Conservation (phyloP, 1,284 basidiomycete genomes). For the Boletus semigastroideus region DNA sequence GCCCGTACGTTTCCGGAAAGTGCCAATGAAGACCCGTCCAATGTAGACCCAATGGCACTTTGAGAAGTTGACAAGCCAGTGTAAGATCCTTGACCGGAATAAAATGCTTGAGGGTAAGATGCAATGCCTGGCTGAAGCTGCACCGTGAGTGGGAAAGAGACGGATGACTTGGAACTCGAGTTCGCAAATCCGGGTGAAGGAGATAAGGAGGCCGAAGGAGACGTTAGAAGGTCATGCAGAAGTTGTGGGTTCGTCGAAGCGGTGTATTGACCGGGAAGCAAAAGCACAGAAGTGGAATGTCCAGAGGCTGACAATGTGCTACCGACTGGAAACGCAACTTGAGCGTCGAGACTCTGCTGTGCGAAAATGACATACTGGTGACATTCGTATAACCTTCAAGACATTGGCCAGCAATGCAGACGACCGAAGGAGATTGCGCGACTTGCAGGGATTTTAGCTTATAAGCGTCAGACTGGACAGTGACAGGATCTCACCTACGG, state of each 20-base stretch:
- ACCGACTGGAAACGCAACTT: slow-evolving; percentile 51
- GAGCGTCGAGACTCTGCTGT: slow-evolving; percentile 8
- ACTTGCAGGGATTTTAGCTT: slow-evolving; percentile 31
- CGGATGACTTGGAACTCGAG: slow-evolving; percentile 37
- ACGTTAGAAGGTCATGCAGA: slow-evolving; percentile 63
- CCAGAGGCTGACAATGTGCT: slow-evolving; percentile 57
- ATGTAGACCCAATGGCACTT: slow-evolving; percentile 45
- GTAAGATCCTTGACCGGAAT: slow-evolving; percentile 63
- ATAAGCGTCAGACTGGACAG: background rate
- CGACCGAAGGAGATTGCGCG: slow-evolving; percentile 60
- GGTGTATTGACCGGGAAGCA: slow-evolving; percentile 75
- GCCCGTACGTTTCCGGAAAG: slow-evolving; percentile 69
- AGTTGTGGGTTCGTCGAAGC: slow-evolving; percentile 68
- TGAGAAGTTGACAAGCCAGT: slow-evolving; percentile 52
- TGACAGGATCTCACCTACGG: slow-evolving; percentile 41
- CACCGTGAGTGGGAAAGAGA: slow-evolving; percentile 63
- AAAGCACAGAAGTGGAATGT: slow-evolving; percentile 49
- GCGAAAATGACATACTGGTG: slow-evolving; percentile 49
- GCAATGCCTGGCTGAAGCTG: slow-evolving; percentile 64
- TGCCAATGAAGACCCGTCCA: slow-evolving; percentile 56
- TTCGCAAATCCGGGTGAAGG: slow-evolving; percentile 63
- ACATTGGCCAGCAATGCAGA: slow-evolving; percentile 83
- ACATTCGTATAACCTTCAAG: slow-evolving; percentile 70
- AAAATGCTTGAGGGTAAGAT: slow-evolving; percentile 56
- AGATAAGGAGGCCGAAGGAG: slow-evolving; percentile 56